These are phyloP conservation scores for Eucalyptus rudis DNA, from an alignment of 345 rosid genomes.

Conservation along the genomic window DNA sequence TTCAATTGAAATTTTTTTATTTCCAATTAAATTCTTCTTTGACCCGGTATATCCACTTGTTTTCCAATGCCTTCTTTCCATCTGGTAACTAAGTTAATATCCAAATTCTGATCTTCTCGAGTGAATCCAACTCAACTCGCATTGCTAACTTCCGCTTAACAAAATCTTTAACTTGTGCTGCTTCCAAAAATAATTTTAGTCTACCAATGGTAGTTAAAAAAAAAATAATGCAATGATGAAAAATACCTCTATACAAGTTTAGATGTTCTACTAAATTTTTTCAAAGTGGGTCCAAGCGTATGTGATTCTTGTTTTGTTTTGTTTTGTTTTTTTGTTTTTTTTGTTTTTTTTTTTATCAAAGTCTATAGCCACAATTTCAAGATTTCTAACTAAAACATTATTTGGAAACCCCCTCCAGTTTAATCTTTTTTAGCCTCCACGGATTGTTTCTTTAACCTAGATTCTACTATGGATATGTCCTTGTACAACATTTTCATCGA, in stretches of 20 bases:
- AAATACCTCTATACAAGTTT: not conserved
- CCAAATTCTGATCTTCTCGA: rapidly evolving
- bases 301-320: too few species aligned
- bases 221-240: not conserved
- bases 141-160: not conserved
- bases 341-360: too few species aligned
- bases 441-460: not conserved
- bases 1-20: not conserved
- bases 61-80: not conserved
- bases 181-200: not conserved
- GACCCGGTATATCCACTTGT: rapidly evolving
- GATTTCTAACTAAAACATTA: not conserved
- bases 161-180: not conserved
- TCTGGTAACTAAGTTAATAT: not conserved
- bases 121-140: not conserved
- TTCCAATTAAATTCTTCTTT: not conserved
- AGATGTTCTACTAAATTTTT: not conserved
- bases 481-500: not conserved
- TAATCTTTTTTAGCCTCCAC: not conserved
- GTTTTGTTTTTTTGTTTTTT: too few species aligned
- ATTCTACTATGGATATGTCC: not conserved
- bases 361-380: not conserved
- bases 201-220: not conserved
- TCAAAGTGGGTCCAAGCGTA: not conserved
- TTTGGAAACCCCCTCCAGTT: not conserved